A percentile compares a stretch with the other conserved stretches of the same genome.
Conservation (phyloP, 345 rosid genomes). For the Citrus australasica region DNA sequence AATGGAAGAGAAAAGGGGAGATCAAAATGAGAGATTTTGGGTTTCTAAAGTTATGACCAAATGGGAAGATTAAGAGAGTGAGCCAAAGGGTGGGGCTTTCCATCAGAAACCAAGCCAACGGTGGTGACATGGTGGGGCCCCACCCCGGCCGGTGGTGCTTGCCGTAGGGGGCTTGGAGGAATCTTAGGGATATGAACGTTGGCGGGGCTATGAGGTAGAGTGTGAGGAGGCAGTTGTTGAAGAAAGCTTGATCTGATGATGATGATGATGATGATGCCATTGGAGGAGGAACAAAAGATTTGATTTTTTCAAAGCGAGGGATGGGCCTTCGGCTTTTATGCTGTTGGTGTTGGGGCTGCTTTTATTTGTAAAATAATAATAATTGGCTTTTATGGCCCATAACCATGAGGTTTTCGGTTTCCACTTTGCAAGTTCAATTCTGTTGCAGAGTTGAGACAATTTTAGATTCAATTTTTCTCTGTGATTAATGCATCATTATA, state of each 20-base stretch:
- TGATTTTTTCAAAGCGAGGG: not conserved
- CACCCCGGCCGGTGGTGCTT: slow-evolving; percentile 89
- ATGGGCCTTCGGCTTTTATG: not conserved
- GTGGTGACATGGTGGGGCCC: slow-evolving; percentile 76
- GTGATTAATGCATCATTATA: too few species aligned
- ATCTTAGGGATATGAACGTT: slow-evolving; percentile 55
- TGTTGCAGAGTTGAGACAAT: too few species aligned
- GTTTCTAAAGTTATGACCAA: slow-evolving; percentile 51
- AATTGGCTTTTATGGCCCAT: too few species aligned
- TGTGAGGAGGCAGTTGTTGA: slow-evolving; percentile 44
- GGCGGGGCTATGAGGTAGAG: slow-evolving; percentile 63
- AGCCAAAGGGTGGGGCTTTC: slow-evolving; percentile 87
- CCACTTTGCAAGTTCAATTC: too few species aligned
- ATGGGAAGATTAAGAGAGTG: slow-evolving; percentile 64
- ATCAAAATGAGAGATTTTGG: slow-evolving; percentile 58
- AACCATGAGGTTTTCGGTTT: not conserved
- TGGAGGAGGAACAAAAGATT: not conserved
- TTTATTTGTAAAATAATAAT: too few species aligned
- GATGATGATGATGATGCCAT: slow-evolving; percentile 24
- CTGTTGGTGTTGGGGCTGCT: not conserved
- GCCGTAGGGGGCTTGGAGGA: slow-evolving; percentile 90
- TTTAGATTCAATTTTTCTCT: too few species aligned
- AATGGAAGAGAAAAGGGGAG: slow-evolving; percentile 71
- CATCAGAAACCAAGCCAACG: slow-evolving; percentile 93
- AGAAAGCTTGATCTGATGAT: slow-evolving; percentile 45